Conservation (phyloP, 345 rosid species). For the Fremontodendron californicum region DNA sequence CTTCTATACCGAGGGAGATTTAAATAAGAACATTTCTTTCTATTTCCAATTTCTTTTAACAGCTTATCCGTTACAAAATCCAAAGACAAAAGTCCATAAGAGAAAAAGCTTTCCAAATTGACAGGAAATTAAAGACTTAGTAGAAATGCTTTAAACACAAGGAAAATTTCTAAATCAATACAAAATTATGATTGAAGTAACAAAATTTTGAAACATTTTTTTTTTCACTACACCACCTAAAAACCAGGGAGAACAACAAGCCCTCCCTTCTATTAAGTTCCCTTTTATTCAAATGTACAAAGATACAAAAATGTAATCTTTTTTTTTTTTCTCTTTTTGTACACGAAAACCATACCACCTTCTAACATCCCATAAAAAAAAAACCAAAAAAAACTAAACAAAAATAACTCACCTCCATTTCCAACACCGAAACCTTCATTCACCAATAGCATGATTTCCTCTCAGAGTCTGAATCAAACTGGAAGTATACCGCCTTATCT, state of each 20-base stretch:
- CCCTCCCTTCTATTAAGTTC: slow-evolving; percentile 5
- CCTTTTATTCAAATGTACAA: slow-evolving; percentile 54
- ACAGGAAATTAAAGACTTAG: background rate
- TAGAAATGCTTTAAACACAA: slow-evolving; percentile 9
- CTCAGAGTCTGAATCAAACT: slow-evolving; percentile 55
- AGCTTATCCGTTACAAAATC: background rate
- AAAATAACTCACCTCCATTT: slow-evolving; percentile 40
- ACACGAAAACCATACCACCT: slow-evolving; percentile 42
- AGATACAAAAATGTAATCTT: slow-evolving; percentile 31
- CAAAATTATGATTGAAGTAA: slow-evolving; percentile 31
- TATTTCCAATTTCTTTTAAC: background rate
- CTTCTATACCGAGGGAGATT: background rate
- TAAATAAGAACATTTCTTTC: background rate
- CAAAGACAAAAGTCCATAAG: background rate
- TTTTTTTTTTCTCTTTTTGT: slow-evolving; percentile 30
- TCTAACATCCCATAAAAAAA: slow-evolving; percentile 23
- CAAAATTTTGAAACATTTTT: slow-evolving; percentile 20
- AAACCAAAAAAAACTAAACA: background rate
- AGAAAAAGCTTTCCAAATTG: background rate
- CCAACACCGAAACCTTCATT: slow-evolving; percentile 15
- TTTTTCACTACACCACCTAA: slow-evolving; percentile 25
- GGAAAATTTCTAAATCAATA: slow-evolving; percentile 16
- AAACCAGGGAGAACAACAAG: slow-evolving; percentile 9
- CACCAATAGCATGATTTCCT: slow-evolving; percentile 30
- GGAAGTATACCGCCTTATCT: slow-evolving; percentile 65